Base-by-base conservation (phyloP, 805 yeast genomes). In the Metschnikowia shivogae region DNA sequence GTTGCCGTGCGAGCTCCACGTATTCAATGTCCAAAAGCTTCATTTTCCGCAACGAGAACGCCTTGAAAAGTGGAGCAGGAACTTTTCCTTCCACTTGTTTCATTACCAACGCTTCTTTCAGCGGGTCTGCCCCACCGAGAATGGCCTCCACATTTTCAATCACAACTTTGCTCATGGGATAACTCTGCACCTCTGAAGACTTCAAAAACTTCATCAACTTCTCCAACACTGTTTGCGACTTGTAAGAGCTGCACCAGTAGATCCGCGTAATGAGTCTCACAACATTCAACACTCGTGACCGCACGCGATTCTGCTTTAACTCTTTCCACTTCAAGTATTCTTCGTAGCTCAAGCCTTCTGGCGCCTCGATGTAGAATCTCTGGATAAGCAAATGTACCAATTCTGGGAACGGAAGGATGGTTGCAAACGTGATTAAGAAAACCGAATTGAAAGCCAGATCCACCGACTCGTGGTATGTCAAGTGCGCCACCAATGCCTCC, bases 321-420 rank as follows among this genome's bases (percentile, higher is more conserved):
- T 80, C 79, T 8, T 81, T 72, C 97, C 97, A 89, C 8, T 74
- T 64, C 36, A 80, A 78, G 61, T 86, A 87, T 57, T 88, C 95
- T 49, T 85, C 95, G 58, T 81, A 86, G 47, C 86, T 80, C 48
- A 92, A 65, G 0, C 95, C 96, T 57, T 87, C 96, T 0, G 97
- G 97, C 19, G 96, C 93, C 50, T 78, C 79, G 12, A 80, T 65
- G 44, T 81, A 75, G 63, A 82, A 92, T 44, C 95, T 71, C 33
- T 76, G 74, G 28, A 86, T 76, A 54, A 88, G 65, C 35, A 77
- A 60, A 34, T 74, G 73, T 35, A 86, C 67, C 31, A 90, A 68
- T 42, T 82, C 85, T 8, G 74, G 63, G 1, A 93, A 76, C 3
- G 84, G 73, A 68, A 84, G 76, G 60, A 89, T 86, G 29, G 90